Conservation (phyloP, 2,329 filamentous ascomycete genomes). For the Blumeria graminis region DNA sequence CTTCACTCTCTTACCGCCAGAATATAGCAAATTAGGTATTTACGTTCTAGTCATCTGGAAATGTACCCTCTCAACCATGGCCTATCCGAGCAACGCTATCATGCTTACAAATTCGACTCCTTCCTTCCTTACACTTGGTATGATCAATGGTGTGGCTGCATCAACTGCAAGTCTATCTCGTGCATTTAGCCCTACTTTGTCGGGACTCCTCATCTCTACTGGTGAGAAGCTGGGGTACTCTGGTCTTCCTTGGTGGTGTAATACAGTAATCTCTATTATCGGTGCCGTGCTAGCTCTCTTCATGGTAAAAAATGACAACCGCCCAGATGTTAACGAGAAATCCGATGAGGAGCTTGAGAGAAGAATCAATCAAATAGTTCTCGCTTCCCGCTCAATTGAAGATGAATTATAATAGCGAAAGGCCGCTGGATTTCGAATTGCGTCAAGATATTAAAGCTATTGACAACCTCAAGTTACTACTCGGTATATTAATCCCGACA, state of each 20-base stretch:
- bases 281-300: conserved; percentile 54
- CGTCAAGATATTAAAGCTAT: too few relatives aligned
- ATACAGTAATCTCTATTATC: conserved; percentile 46
- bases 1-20: conserved; percentile 55
- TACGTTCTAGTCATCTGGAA: conserved; percentile 69
- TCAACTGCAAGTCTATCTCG: conserved; percentile 76
- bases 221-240: conserved; percentile 64
- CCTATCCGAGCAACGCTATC: conserved; percentile 76
- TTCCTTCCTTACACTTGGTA: conserved; percentile 62
- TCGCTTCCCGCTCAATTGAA: too few relatives aligned
- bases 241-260: conserved; percentile 83
- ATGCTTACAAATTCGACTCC: conserved; percentile 74
- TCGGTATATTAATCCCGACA: too few relatives aligned
- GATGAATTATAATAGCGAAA: too few relatives aligned
- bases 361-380: too few relatives aligned
- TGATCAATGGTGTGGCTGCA: conserved; percentile 77
- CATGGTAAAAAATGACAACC: conserved; percentile 34
- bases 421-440: too few relatives aligned
- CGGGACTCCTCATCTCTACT: conserved; percentile 60
- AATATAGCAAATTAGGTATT: conserved; percentile 47
- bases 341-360: conserved; percentile 10
- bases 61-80: conserved; percentile 74
- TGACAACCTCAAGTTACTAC: too few relatives aligned
- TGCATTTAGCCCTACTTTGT: conserved; percentile 70
- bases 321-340: conserved; percentile 14